Evolutionary conservation across 257 asterid species (phyloP), one percentile per base, ranked within the genome.

Genomic region (Forsythia suspensa): DNA sequence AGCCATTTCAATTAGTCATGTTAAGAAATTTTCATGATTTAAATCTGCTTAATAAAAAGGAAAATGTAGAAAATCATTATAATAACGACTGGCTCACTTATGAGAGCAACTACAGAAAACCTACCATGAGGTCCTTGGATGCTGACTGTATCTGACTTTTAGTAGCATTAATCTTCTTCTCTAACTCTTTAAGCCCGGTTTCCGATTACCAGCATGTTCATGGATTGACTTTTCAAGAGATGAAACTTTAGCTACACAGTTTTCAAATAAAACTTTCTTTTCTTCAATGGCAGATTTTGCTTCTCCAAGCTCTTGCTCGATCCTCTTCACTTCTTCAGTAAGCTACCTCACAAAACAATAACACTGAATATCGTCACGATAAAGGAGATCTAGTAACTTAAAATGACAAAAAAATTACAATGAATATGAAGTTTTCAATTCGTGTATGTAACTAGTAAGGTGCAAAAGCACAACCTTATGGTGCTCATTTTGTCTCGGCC

Each of bases 401-500:
- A 76, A 77, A 63, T 73, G 80, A 3, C 36, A 59, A 34, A 76
- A 81, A 80, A 68, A 39, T 8, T 13, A 4, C 15, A 80, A 29
- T 13, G 37, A 43, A 59, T 72, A n/a, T 74, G 71, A 76, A 63
- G 36, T 29, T 8, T 65, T 36, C 36, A 42, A 59, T 36, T 79
- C 44, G 29, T 39, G 71, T 63, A 61, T 77, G 81, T 75, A 34
- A 16, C 46, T 65, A 43, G 73, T 69, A 78, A 48, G 65, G 44
- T 72, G 15, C 52, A 38, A 77, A 81, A 74, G 73, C 34, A 38
- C 85, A 82, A 96, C 99, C 99, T 96, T 94, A 84, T 96, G 98
- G 86, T 96, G 97, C 90, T 94, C 99, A 78, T 91, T 92, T 80
- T 96, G 98, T 24, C 88, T 90, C 91, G 18, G 97, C 97, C 88